These are phyloP conservation scores for Dryadomyces quercivorus DNA, from an alignment of 2,329 filamentous ascomycete species.

Conservation along the genomic window DNA sequence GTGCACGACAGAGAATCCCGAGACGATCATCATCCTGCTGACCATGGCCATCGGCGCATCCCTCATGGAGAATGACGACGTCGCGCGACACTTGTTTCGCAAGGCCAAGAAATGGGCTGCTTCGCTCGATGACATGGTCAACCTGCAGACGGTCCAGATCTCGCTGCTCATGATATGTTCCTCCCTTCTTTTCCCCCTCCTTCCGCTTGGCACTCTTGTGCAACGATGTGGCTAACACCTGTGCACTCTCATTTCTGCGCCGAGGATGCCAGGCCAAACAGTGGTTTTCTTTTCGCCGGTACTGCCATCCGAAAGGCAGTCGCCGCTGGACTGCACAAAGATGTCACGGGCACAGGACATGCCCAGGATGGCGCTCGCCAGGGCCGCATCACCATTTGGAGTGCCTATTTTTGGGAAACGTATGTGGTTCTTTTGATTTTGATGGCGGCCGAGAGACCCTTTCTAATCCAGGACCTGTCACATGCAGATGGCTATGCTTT, in stretches of 20 bases:
- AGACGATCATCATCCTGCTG: constrained; percentile 8
- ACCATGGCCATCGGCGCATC: constrained; percentile 8
- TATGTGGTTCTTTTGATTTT: background rate
- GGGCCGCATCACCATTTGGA: constrained; percentile 10
- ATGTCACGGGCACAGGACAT: constrained; percentile 4
- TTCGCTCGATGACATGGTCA: constrained; percentile 11
- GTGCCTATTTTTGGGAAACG: constrained; percentile 12
- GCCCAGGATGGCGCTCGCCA: constrained; percentile 6
- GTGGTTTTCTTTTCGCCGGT: constrained; percentile 7
- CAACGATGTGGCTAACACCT: background rate
- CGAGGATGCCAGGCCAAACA: constrained; percentile 11
- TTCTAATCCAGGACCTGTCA: background rate
- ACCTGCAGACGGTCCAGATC: constrained; percentile 11
- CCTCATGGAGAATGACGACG: constrained; percentile 9
- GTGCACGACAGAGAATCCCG: constrained; percentile 1
- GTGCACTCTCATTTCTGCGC: constrained; percentile 7
- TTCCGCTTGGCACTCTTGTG: background rate
- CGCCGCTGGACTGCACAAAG: constrained; percentile 11
- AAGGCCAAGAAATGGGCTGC: constrained; percentile 8
- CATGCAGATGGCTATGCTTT: constrained; percentile 10
- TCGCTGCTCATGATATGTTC: constrained; percentile 10
- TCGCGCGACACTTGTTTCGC: constrained; percentile 8
- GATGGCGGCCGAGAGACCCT: background rate
- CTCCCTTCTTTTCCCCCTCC: background rate
- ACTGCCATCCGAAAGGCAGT: constrained; percentile 10